These are phyloP conservation scores for Phaffia australis DNA, from an alignment of 768 basidiomycete species.

Conservation along the genomic window DNA sequence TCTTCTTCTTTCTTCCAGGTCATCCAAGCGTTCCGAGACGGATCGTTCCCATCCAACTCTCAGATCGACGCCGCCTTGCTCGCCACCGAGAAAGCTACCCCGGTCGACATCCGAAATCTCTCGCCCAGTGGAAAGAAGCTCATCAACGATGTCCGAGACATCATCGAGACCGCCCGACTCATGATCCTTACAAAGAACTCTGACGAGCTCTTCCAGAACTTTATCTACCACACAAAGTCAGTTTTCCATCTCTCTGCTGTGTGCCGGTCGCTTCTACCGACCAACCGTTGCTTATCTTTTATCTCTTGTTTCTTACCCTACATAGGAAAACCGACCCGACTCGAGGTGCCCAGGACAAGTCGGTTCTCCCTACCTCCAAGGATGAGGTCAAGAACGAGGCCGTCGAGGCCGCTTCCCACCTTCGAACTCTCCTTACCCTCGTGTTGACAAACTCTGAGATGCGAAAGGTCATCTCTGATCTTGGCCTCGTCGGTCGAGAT, in stretches of 20 bases:
- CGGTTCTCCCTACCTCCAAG: slow-evolving; percentile 27
- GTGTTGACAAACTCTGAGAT: slow-evolving; percentile 84
- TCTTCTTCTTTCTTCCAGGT: slow-evolving; percentile 31
- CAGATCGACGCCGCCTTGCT: slow-evolving; percentile 65
- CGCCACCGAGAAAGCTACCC: slow-evolving; percentile 40
- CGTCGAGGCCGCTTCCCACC: slow-evolving; percentile 50
- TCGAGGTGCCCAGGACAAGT: slow-evolving; percentile 41
- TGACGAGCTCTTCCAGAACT: slow-evolving; percentile 86
- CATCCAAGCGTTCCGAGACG: slow-evolving; percentile 66
- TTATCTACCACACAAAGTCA: slow-evolving; percentile 51
- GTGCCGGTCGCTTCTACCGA: not conserved
- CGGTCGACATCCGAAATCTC: slow-evolving; percentile 55
- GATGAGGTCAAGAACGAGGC: slow-evolving; percentile 51
- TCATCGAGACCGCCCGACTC: slow-evolving; percentile 48
- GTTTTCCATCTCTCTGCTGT: not conserved
- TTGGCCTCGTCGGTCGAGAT: slow-evolving; percentile 48
- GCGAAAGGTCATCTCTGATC: slow-evolving; percentile 74
- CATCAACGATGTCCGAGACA: slow-evolving; percentile 63
- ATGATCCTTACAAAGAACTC: slow-evolving; percentile 73
- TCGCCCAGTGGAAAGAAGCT: slow-evolving; percentile 67
- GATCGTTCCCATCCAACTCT: slow-evolving; percentile 37
- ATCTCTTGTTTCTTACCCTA: not conserved
- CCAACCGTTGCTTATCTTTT: not conserved
- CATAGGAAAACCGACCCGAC: slow-evolving; percentile 33
- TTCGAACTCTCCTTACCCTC: slow-evolving; percentile 75